These are phyloP conservation scores for Draba incana DNA, from an alignment of 345 rosid species.

Conservation along the genomic window DNA sequence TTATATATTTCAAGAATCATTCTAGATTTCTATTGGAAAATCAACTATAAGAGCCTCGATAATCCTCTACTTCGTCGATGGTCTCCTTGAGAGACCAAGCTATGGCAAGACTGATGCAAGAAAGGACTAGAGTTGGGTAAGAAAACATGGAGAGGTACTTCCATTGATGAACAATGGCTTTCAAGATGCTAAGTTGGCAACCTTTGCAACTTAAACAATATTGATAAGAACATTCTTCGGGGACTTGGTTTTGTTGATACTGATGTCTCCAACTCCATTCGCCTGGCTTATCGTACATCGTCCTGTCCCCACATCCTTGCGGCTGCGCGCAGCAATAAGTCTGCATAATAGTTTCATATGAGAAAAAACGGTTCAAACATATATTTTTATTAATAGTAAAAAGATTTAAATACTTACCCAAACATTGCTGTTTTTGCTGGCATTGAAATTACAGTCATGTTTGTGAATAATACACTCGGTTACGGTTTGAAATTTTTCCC, in stretches of 20 bases:
- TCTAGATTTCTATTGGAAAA: neutral
- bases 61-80: neutral
- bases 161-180: constrained; percentile 35
- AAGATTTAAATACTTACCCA: constrained; percentile 23
- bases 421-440: constrained; percentile 36
- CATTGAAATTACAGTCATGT: constrained; percentile 35
- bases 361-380: neutral
- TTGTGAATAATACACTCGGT: constrained; percentile 19
- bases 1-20: neutral
- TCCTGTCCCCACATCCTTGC: neutral
- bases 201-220: constrained; percentile 29
- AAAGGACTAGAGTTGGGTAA: constrained; percentile 10
- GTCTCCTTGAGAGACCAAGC: constrained; percentile 21
- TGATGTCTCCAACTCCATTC: constrained; percentile 31
- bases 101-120: constrained; percentile 14
- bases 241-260: constrained; percentile 2
- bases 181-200: constrained; percentile 26
- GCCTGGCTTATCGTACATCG: constrained; percentile 23
- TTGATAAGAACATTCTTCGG: constrained; percentile 13
- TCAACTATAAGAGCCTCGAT: constrained; percentile 28
- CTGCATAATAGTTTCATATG: constrained; percentile 18
- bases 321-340: constrained; percentile 21
- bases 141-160: constrained; percentile 32
- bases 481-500: neutral
- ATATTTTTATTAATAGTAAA: neutral